Base-by-base conservation (phyloP, 495 filamentous ascomycete species). In the Daldinia caldariorum region DNA sequence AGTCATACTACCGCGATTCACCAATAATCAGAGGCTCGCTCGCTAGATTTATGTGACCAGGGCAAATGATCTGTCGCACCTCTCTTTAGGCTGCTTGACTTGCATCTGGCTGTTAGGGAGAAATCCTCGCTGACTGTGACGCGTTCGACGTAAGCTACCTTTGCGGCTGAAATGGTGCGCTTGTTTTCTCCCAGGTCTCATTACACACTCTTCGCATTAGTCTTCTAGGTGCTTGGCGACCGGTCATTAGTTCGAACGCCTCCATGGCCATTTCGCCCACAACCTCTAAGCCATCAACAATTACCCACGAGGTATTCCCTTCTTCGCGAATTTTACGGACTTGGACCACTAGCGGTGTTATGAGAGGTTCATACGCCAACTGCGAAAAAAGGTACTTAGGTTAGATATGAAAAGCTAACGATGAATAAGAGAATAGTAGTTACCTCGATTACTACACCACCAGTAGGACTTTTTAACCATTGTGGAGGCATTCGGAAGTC, bases 231-330 rank as follows among this genome's bases (percentile, higher is more conserved):
- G 92, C 92, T 79, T 91, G 88, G 22, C 92, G 83, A n/a, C 91
- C 92, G 4, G 91, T 92, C 83, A 94, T 91, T 50, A 94, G 78
- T 76, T 94, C 92, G 74, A 93, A 94, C 50, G 92, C 91, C 29
- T 92, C 91, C 77, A 91, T 92, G 1, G 90, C 92, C 81, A 93
- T 92, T 75, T 95, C 92, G 1, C 87, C 86, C 0, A 95, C 84
- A 32, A 94, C 87, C 73, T 94, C 92, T 9, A 94, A 78, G 5
- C 91, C 92, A 71, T 94, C 91, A n/a, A 93, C 87, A 35, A 91
- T 83, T 4, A 92, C 88, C 91, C 91, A 95, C 1, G 87, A 86
- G 18, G 84, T 86, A 10, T 85, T 85, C 0, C 88, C 87, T 62
- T 86, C 83, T 55, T 84, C 85, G 20, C 88, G 82, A 32, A 90